Evolutionary conservation across 2,329 filamentous ascomycete species (phyloP), one percentile per base, ranked within the genome.

Genomic region (Talaromyces sp.): DNA sequence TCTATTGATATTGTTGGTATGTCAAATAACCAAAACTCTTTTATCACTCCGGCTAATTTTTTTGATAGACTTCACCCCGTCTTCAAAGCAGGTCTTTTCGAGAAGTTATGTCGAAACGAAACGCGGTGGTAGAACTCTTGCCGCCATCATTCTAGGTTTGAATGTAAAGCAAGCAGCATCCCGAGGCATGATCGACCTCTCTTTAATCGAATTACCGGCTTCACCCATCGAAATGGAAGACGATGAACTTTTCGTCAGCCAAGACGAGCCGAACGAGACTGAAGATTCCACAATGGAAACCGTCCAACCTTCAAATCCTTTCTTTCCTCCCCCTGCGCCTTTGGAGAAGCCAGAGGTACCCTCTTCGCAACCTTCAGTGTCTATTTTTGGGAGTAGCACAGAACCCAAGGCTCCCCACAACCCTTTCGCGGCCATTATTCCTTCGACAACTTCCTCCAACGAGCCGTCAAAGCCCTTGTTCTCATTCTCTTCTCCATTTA

Each of bases 21-120:
- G 75, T 76, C 59, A 24, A 32, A n/a, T 35, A 8, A 11, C 51
- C 46, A 19, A 29, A 59, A 21, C n/a, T 11, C 29, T n/a, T 19
- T 43, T 10, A 26, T 54, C 53, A 41, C 41, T 27, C 24, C 38
- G 26, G 24, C 50, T 58, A 61, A 55, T 65, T 35, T 17, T 17
- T 9, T 11, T 50, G 31, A 61, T 66, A 78, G 77, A 69, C 52
- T 77, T 78, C 54, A 71, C 73, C 61, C 73, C 75, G 14, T 75
- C 77, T 32, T 74, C 75, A n/a, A 76, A 78, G 32, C 85, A 86
- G 64, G 73, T 75, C 17, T 84, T 82, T 63, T 85, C 83, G 0
- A 70, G 79, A 21, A 73, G 65, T 5, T 75, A 83, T 56, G 85
- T 88, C 17, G 85, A 88, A 67, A 72, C 73, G 27, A 88, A 88